These are phyloP conservation scores for Limnanthes douglasii DNA, from an alignment of 345 rosid genomes.

Conservation along the genomic window DNA sequence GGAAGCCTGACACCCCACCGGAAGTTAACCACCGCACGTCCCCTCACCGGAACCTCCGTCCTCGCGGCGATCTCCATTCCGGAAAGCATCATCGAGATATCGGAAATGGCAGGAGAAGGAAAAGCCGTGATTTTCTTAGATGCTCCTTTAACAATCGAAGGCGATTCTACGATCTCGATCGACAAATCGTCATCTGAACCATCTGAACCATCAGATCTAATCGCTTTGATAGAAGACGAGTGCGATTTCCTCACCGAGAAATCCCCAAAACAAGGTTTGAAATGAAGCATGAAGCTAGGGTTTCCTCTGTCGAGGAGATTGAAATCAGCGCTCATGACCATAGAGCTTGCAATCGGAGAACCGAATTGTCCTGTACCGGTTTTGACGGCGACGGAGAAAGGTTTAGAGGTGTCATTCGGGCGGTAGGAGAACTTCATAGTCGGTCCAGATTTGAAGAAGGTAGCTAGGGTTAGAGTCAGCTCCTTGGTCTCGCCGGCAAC, in stretches of 20 bases:
- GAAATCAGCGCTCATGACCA: constrained; percentile 91
- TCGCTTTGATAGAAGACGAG: constrained; percentile 25
- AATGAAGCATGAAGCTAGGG: constrained; percentile 86
- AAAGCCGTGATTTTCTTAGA: constrained; percentile 23
- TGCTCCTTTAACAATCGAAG: constrained; percentile 18
- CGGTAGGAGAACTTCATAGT: constrained; percentile 70
- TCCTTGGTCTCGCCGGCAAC: constrained; percentile 86
- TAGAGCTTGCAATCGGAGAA: constrained; percentile 54
- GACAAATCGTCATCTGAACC: constrained; percentile 41
- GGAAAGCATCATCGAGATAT: constrained; percentile 26
- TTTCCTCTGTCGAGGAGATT: constrained; percentile 45
- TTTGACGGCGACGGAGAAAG: constrained; percentile 74
- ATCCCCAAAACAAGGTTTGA: constrained; percentile 82
- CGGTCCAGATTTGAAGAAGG: constrained; percentile 83
- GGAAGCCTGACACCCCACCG: constrained; percentile 96
- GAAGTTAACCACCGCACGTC: constrained; percentile 48
- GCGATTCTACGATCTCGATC: constrained; percentile 44
- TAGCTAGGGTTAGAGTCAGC: constrained; percentile 59
- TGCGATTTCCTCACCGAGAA: constrained; percentile 77
- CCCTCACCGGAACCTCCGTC: constrained; percentile 56
- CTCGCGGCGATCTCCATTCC: constrained; percentile 65
- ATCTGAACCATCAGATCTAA: constrained; percentile 11
- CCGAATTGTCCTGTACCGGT: constrained; percentile 84
- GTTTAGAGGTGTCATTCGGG: constrained; percentile 76
- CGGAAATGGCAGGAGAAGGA: constrained; percentile 19